Evolutionary conservation across 2,329 filamentous ascomycete species (phyloP).

Genomic region (Fusarium coffeatum): DNA sequence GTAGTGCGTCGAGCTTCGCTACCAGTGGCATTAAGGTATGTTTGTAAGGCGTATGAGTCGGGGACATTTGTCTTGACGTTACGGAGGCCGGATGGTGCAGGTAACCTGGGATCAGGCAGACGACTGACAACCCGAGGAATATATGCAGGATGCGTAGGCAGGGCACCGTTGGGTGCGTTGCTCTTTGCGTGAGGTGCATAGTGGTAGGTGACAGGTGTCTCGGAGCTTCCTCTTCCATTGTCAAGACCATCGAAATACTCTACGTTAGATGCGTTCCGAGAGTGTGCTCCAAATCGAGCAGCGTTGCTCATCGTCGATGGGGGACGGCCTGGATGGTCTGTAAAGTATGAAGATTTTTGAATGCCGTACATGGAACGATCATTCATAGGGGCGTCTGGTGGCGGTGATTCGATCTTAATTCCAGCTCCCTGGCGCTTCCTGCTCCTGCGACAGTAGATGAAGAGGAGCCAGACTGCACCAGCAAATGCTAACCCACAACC

Average conservation of each 20-base stretch:
- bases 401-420: conserved; percentile 21
- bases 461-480: conserved; percentile 57
- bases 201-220: not conserved
- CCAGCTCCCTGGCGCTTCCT: not conserved
- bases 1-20: not conserved
- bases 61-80: conserved; percentile 36
- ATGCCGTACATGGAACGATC: not conserved
- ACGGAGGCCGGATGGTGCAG: not conserved
- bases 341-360: not conserved
- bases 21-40: conserved; percentile 52
- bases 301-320: not conserved
- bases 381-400: not conserved
- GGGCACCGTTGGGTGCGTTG: too few relatives aligned
- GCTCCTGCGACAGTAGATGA: conserved; percentile 59
- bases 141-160: too few relatives aligned
- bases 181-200: too few relatives aligned
- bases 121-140: too few relatives aligned
- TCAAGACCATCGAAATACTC: conserved; percentile 19
- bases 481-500: conserved; percentile 59
- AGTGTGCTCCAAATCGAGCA: conserved; percentile 1
- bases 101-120: not conserved
- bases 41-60: conserved; percentile 50
- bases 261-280: conserved; percentile 19
- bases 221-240: not conserved
- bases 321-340: not conserved